Base-by-base conservation (phyloP, 331 rosid species). In the Quercus phellos region DNA sequence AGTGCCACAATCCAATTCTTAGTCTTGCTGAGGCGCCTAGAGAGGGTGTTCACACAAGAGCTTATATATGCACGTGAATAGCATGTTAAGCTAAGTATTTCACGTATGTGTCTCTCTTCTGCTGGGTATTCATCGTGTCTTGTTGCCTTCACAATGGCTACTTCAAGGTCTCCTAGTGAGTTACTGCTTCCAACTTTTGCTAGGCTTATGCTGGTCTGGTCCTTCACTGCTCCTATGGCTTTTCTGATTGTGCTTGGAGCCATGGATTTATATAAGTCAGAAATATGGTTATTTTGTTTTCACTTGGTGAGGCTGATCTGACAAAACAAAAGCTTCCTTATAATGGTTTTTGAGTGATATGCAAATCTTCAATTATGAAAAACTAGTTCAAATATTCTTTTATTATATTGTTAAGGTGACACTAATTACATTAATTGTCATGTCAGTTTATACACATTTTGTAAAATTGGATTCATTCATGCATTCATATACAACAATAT, bases 211-310 rank as follows among this genome's bases (percentile, higher is more conserved):
- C 97, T 94, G 35, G 98, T 94, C 67, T 85, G 89, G 88, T 94
- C 99, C 89, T 94, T 94, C 29, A 94, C 97, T 4, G 96, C 98
- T 59, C 96, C 98, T 30, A 94, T 69, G 72, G 99, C 99, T 82
- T 77, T 87, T 85, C 92, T 87, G 13, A 94, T 75, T 75, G 86
- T 90, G 84, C 90, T 89, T 17, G 85, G 86, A 32, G 91, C 79
- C 98, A 93, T 93, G 46, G 9, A 17, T 54, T 24, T 18, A 16
- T 13, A 24, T 17, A 26, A 9, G 38, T 51, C n/a, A 34, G 5
- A 42, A 46, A 4, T 8, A 63, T 46, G 16, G 12, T 38, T 46
- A 12, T 3, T 7, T 29, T 61, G 4, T 56, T 79, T 18, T 46
- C 61, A 74, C 4, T 77, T 46, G 3, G 9, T 22, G 6, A 51